A percentile compares a stretch with the other conserved stretches of the same genome.
These are phyloP conservation scores for Aegilops umbellulata DNA, from an alignment of 176 grass and related monocot species.

Conservation along the genomic window DNA sequence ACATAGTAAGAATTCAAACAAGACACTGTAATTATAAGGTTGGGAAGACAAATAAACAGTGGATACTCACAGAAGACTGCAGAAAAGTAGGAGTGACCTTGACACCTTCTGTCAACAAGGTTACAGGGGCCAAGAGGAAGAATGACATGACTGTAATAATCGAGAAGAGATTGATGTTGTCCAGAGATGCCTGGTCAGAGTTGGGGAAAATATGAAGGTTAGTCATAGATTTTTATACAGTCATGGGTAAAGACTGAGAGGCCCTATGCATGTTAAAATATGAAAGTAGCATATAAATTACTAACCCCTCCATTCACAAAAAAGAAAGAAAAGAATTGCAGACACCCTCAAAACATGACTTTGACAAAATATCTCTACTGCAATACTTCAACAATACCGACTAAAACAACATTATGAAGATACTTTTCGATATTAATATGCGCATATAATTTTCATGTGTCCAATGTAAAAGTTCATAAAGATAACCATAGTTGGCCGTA, in stretches of 20 bases:
- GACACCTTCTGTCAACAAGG: slow-evolving; percentile 74
- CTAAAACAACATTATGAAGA: neutral
- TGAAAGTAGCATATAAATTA: slow-evolving; percentile 16
- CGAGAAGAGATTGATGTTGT: slow-evolving; percentile 87
- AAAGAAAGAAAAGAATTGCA: neutral
- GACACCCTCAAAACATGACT: neutral
- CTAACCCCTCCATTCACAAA: neutral
- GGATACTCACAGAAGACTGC: slow-evolving; percentile 75
- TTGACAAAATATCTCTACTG: neutral
- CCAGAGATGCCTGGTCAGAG: slow-evolving; percentile 61
- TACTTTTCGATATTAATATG: neutral
- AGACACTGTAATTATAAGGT: neutral
- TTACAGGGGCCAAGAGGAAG: slow-evolving; percentile 74
- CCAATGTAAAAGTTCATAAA: neutral
- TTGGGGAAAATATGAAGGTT: neutral
- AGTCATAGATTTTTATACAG: neutral
- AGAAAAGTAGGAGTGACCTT: slow-evolving; percentile 77
- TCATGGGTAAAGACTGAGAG: neutral
- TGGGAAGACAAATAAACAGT: slow-evolving; percentile 19
- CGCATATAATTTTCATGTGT: neutral
- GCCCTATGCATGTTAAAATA: neutral
- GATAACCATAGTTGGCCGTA: neutral
- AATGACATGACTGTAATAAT: slow-evolving; percentile 99
- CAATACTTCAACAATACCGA: neutral
- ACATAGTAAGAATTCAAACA: slow-evolving; percentile 17